A percentile compares a stretch with the other conserved stretches of the same genome.
These are phyloP conservation scores for Brassica rapa DNA, from an alignment of 345 rosid genomes.

Conservation along the genomic window DNA sequence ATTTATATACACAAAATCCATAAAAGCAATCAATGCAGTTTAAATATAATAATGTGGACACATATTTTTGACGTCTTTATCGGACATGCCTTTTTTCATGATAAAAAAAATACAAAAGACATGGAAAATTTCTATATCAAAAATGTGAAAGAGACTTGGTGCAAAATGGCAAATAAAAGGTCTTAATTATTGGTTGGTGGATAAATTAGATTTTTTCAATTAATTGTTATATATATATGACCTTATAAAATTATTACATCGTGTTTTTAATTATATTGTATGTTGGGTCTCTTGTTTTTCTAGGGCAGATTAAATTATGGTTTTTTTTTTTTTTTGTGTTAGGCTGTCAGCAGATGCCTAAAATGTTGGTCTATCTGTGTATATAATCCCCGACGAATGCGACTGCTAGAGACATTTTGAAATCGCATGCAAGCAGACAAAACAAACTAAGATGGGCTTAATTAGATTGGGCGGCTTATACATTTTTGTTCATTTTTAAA, in stretches of 20 bases:
- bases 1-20: no score
- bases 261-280: background rate
- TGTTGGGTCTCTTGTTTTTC: background rate
- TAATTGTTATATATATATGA: background rate
- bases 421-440: background rate
- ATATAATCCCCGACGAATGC: background rate
- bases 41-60: background rate
- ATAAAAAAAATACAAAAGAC: background rate
- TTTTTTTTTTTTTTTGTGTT: no score
- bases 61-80: background rate
- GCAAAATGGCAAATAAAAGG: background rate
- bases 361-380: background rate
- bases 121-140: background rate
- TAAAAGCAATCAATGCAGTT: background rate
- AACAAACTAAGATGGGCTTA: background rate
- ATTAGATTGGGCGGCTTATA: background rate
- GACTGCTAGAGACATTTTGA: background rate
- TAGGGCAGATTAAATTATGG: no score
- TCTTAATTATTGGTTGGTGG: background rate
- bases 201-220: background rate
- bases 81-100: background rate
- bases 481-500: background rate
- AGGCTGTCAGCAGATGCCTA: background rate
- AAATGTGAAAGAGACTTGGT: background rate
- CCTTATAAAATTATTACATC: background rate